Conservation (phyloP, 257 asterid genomes). For the Solanum virginianum region DNA sequence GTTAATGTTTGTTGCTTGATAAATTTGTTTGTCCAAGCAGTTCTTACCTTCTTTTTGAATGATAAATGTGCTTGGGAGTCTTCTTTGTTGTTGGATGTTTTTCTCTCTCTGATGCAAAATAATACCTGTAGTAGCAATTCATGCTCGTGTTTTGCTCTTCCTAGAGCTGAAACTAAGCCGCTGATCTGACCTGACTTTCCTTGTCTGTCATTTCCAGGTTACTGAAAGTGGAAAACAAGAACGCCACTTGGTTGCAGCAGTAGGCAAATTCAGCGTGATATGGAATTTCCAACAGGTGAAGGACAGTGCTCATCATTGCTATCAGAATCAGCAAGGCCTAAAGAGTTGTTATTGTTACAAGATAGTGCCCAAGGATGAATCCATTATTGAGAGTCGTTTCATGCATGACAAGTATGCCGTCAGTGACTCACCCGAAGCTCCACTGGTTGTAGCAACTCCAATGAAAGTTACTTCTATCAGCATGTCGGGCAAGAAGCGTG, state of each 20-base stretch:
- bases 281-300: slow-evolving; percentile 98
- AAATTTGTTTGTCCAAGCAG: neutral
- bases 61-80: neutral
- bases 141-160: neutral
- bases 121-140: neutral
- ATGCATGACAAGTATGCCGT: slow-evolving; percentile 81
- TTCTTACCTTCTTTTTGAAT: neutral
- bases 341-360: slow-evolving; percentile 98
- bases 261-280: slow-evolving; percentile 81
- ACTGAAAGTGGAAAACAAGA: slow-evolving; percentile 98
- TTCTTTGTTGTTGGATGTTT: neutral
- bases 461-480: slow-evolving; percentile 90
- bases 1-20: neutral
- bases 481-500: slow-evolving; percentile 56
- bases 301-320: slow-evolving; percentile 83
- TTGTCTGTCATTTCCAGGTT: slow-evolving; percentile 36
- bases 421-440: slow-evolving; percentile 81
- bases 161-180: neutral
- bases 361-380: slow-evolving; percentile 79
- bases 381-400: slow-evolving; percentile 86
- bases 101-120: neutral
- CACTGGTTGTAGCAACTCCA: slow-evolving; percentile 92
- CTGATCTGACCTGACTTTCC: neutral
- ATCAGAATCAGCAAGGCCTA: slow-evolving; percentile 84
- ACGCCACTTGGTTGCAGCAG: slow-evolving; percentile 89